These are phyloP conservation scores for Boeremia exigua DNA, from an alignment of 2,329 filamentous ascomycete genomes.

Conservation along the genomic window DNA sequence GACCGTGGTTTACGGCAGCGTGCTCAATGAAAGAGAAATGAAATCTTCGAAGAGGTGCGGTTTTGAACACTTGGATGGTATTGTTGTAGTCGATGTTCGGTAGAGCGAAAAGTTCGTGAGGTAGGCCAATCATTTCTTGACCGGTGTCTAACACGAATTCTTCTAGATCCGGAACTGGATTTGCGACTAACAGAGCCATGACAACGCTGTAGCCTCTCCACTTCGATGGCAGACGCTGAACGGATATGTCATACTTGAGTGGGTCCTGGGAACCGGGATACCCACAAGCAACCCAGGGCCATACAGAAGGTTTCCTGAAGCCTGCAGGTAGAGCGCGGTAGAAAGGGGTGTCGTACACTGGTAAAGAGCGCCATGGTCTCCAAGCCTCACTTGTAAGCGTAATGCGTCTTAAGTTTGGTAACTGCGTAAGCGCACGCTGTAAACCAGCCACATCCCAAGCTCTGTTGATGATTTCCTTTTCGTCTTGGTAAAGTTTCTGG, in stretches of 20 bases:
- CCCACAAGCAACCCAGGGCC: conserved; percentile 38
- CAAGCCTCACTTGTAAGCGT: conserved; percentile 52
- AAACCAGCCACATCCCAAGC: conserved; percentile 42
- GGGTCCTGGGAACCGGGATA: conserved; percentile 8
- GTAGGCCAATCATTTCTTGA: conserved; percentile 11
- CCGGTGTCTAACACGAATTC: conserved; percentile 47
- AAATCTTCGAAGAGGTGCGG: not conserved
- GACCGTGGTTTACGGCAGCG: too few species aligned
- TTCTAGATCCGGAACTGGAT: conserved; percentile 32
- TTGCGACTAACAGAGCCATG: conserved; percentile 32
- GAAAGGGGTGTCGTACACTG: conserved; percentile 53
- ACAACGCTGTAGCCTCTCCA: conserved; percentile 45
- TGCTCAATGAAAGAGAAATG: conserved; percentile 1
- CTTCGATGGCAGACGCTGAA: conserved; percentile 1
- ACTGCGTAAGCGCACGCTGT: conserved; percentile 40
- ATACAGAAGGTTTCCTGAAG: conserved; percentile 50
- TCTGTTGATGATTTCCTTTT: conserved; percentile 38
- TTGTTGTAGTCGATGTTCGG: conserved; percentile 10
- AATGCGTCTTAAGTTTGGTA: conserved; percentile 47
- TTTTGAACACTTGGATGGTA: conserved; percentile 8
- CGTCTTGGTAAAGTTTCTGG: conserved; percentile 40
- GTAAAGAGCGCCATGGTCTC: conserved; percentile 41
- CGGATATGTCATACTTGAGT: not conserved
- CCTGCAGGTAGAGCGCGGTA: conserved; percentile 50
- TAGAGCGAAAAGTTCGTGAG: conserved; percentile 8